A percentile compares a stretch with the other conserved stretches of the same genome.
phyloP scores from a whole-genome alignment of 129 eudicot species.

The Arctium minus region DNA sequence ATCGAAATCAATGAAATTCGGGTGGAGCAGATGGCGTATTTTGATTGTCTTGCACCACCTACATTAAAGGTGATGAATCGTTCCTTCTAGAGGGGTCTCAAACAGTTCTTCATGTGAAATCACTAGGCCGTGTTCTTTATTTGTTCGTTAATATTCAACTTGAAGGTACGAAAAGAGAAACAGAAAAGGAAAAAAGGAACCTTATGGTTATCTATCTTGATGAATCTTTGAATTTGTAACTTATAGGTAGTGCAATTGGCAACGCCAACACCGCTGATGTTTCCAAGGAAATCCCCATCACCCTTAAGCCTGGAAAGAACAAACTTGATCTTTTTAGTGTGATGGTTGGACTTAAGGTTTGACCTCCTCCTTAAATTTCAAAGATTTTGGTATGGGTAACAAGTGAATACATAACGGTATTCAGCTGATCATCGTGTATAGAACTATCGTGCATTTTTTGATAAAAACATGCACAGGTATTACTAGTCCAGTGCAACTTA shows the following conservation, averaged over 20 bases:
- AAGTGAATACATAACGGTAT: not conserved
- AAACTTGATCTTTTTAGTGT: constrained; percentile 76
- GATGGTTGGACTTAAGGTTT: constrained; percentile 95
- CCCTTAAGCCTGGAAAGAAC: constrained; percentile 54
- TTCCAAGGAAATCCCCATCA: constrained; percentile 50
- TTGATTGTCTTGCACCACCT: constrained; percentile 35
- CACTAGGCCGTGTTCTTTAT: constrained; percentile 85
- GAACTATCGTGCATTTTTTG: constrained; percentile 94
- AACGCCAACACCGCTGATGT: constrained; percentile 24
- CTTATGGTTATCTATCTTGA: not conserved
- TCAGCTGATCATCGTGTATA: constrained; percentile 15
- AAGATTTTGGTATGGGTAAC: constrained; percentile 2
- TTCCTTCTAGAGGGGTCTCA: constrained; percentile 70
- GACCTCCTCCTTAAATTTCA: constrained; percentile 12
- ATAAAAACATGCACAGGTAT: constrained; percentile 66
- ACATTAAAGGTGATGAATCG: constrained; percentile 58
- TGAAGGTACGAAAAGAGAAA: constrained; percentile 46
- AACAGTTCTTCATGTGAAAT: constrained; percentile 63
- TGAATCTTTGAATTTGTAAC: not conserved
- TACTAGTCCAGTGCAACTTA: constrained; percentile 82
- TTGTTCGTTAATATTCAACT: constrained; percentile 72
- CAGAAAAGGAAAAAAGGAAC: not conserved
- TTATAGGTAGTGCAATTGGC: constrained; percentile 61
- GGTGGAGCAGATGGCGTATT: no score
- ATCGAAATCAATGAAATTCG: no score